Conservation (phyloP, 2,329 filamentous ascomycete genomes). For the Pseudogymnoascus sp. region DNA sequence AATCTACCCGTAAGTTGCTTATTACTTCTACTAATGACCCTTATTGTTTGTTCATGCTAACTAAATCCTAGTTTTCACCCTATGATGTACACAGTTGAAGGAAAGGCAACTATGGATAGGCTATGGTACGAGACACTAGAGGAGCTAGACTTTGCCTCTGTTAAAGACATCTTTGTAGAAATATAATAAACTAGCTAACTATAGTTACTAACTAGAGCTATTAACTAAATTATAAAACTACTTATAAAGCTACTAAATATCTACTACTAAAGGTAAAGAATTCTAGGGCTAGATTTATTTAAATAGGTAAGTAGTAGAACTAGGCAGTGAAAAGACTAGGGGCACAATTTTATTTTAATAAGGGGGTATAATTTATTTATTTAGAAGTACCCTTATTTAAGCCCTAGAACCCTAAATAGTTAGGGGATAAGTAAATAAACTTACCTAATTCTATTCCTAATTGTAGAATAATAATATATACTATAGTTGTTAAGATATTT, state of each 20-base stretch:
- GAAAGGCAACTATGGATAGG: constrained; percentile 28
- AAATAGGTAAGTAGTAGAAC: background rate
- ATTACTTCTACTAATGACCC: background rate
- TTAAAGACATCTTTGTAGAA: too few relatives aligned
- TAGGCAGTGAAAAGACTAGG: background rate
- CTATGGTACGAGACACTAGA: constrained; percentile 34
- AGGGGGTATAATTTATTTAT: background rate
- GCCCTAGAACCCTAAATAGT: background rate
- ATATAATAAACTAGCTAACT: too few relatives aligned
- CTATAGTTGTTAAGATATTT: too few relatives aligned
- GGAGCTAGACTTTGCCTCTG: constrained; percentile 32
- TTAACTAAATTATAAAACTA: too few relatives aligned
- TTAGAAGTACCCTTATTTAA: too few relatives aligned
- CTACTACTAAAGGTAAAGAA: background rate
- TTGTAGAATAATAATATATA: too few relatives aligned
- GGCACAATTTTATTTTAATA: background rate
- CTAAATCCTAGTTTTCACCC: too few relatives aligned
- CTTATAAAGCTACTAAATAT: too few relatives aligned
- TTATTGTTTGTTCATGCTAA: background rate
- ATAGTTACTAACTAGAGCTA: too few relatives aligned
- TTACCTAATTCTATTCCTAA: too few relatives aligned
- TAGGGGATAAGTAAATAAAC: too few relatives aligned
- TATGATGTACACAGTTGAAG: constrained; percentile 30
- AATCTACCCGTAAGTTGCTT: constrained; percentile 35
- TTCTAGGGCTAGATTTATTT: background rate